phyloP scores from a whole-genome alignment of 2,329 filamentous ascomycete genomes.

The Nemania sp. region DNA sequence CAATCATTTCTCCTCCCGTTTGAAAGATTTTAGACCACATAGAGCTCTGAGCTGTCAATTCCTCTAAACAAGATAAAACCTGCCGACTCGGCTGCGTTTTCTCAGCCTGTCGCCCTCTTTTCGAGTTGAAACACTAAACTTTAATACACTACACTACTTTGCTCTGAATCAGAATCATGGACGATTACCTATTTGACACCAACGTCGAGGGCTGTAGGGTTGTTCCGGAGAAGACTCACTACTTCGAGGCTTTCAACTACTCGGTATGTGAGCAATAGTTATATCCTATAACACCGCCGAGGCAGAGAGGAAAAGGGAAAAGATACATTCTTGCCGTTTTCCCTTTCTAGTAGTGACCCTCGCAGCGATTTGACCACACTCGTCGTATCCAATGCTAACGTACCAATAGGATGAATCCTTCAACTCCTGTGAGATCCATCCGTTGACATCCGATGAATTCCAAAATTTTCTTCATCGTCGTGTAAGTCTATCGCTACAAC shows the following conservation, averaged over 20 bases:
- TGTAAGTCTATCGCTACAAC: conserved; percentile 53
- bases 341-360: background rate
- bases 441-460: conserved; percentile 66
- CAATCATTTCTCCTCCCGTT: conserved; percentile 20
- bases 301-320: no score
- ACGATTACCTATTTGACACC: conserved; percentile 68
- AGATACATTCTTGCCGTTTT: background rate
- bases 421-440: conserved; percentile 64
- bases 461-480: conserved; percentile 65
- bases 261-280: conserved; percentile 57
- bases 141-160: background rate
- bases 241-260: conserved; percentile 70
- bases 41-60: conserved; percentile 31
- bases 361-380: background rate
- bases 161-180: conserved; percentile 56
- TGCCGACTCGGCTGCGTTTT: conserved; percentile 2
- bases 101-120: conserved; percentile 7
- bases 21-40: conserved; percentile 5
- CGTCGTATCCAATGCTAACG: conserved; percentile 4
- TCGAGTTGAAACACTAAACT: background rate
- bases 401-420: conserved; percentile 60
- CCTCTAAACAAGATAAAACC: background rate
- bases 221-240: conserved; percentile 65
- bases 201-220: conserved; percentile 62
- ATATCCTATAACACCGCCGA: conserved; percentile 1